Evolutionary conservation across 164 flowering plant genomes (phyloP), one percentile per base, ranked within the genome.

Genomic region (Buxus sempervirens): DNA sequence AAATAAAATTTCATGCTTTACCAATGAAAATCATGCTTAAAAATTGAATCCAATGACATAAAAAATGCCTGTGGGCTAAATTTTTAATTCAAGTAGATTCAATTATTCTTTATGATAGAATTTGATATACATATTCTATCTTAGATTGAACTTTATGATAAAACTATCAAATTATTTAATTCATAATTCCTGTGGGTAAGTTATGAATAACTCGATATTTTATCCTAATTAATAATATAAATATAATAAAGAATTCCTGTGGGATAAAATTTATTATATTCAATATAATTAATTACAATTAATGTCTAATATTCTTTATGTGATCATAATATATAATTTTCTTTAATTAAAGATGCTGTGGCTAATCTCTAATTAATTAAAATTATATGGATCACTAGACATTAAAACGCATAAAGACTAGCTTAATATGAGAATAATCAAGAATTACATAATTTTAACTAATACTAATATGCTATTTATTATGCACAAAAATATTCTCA

Each of bases 21-120:
- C 38, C 38, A 32, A 32, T 21, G 23, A 5, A 23, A 23, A 57
- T 23, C 28, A 57, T 57, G 60, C 28, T 23, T 57, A 16, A 24
- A 19, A 19, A 57, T 16, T n/a, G 60, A 16, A 57, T 16, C 20
- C 0, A 8, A 57, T 57, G 60, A 32, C 26, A 6, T 10, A 23
- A 57, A n/a, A 57, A 57, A 54, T 54, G 22, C 58, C 58, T 54
- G 58, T 54, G 58, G 58, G 58, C 58, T 54, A 54, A 54, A 54
- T 12, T 54, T 54, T 54, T 54, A 54, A 54, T 54, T 54, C 58
- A 54, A 54, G 58, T n/a, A 54, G 24, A 54, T 54, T 54, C 58
- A 54, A 20, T 54, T 20, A 54, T 54, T 54, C 58, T 54, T 54
- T 54, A 54, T 54, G 58, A 54, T 54, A 32, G 38, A 32, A 3